Evolutionary conservation across 768 basidiomycete genomes (phyloP).

Genomic region (Chiua virens): DNA sequence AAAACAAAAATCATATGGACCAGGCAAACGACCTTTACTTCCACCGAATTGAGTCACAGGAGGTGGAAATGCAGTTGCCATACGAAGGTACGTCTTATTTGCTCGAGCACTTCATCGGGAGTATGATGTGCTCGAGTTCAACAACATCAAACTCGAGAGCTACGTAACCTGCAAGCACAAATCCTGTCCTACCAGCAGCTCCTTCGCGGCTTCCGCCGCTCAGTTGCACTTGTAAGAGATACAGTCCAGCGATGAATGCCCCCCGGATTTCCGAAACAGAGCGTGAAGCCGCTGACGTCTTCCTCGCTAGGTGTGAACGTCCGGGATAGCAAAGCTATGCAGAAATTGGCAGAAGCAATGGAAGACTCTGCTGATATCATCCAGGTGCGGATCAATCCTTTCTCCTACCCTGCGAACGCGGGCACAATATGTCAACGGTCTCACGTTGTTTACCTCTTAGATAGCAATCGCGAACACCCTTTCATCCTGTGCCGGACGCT

Average conservation of each 20-base stretch:
- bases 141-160: conserved; percentile 48
- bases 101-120: conserved; percentile 37
- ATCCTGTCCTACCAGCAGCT: conserved; percentile 54
- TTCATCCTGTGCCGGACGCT: conserved; percentile 15
- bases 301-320: conserved; percentile 48
- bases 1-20: conserved; percentile 25
- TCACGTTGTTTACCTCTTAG: conserved; percentile 55
- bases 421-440: conserved; percentile 37
- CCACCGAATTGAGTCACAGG: neutral
- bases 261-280: conserved; percentile 12
- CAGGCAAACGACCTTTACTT: conserved; percentile 12
- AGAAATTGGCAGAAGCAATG: conserved; percentile 1
- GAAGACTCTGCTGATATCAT: conserved; percentile 14
- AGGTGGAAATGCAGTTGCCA: conserved; percentile 1
- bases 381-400: conserved; percentile 30
- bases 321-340: conserved; percentile 37
- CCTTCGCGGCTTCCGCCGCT: conserved; percentile 53
- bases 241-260: conserved; percentile 51
- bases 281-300: conserved; percentile 8
- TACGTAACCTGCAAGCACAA: conserved; percentile 56
- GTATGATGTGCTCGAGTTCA: conserved; percentile 38
- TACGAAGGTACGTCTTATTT: conserved; percentile 8
- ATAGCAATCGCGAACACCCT: conserved; percentile 41
- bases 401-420: conserved; percentile 30
- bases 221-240: conserved; percentile 46